Percentiles rank a stretch among this genome's conserved stretches.
These are phyloP conservation scores for Kappamyces sp. DNA, from an alignment of 192 early-diverging fungal genomes.

Conservation along the genomic window DNA sequence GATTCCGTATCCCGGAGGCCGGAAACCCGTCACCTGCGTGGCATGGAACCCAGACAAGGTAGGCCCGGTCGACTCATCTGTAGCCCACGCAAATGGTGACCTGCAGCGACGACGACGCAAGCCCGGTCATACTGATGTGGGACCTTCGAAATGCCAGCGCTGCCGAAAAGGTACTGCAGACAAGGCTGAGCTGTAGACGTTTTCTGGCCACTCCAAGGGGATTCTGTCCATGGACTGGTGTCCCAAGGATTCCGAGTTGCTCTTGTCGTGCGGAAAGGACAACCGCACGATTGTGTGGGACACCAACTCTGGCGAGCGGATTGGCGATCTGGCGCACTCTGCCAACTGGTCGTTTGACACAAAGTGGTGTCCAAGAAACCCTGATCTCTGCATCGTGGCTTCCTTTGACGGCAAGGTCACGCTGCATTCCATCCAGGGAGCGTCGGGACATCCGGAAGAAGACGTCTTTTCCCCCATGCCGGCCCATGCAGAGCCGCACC, in stretches of 20 bases:
- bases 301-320: conserved; percentile 67
- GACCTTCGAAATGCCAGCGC: conserved; percentile 93
- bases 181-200: conserved; percentile 27
- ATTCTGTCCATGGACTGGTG: conserved; percentile 93
- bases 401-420: conserved; percentile 92
- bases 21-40: conserved; percentile 73
- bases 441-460: conserved; percentile 24
- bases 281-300: conserved; percentile 93
- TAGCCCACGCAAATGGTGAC: conserved; percentile 91
- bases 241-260: conserved; percentile 83
- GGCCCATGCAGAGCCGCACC: background rate
- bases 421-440: conserved; percentile 71
- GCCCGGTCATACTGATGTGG: conserved; percentile 87
- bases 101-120: conserved; percentile 85
- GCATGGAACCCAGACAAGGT: conserved; percentile 89
- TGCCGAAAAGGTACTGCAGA: conserved; percentile 59
- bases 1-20: conserved; percentile 57
- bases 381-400: conserved; percentile 79
- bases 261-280: conserved; percentile 94
- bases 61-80: conserved; percentile 17
- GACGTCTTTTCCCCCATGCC: conserved; percentile 22
- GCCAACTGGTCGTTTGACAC: conserved; percentile 96
- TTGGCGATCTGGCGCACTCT: conserved; percentile 83
- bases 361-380: conserved; percentile 92
- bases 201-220: conserved; percentile 85